Evolutionary conservation across 2,329 filamentous ascomycete genomes (phyloP).

Genomic region (Trichoderma citrinoviride): DNA sequence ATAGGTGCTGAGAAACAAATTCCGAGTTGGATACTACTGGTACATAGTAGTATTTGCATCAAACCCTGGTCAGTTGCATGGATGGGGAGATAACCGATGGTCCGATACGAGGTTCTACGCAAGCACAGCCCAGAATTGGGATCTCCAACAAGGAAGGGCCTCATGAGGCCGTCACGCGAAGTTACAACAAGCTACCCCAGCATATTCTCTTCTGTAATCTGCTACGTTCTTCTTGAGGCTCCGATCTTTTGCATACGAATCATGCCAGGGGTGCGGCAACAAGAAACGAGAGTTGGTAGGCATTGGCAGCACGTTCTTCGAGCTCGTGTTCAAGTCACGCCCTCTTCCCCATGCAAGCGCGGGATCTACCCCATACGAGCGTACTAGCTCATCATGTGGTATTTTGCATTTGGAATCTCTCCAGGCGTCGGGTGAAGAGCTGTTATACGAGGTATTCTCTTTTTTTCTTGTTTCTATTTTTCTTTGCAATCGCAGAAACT

Average conservation of each 20-base stretch:
- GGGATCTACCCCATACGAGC: too few species aligned
- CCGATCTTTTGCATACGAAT: neutral
- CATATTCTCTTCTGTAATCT: neutral
- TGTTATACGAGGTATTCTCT: too few species aligned
- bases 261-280: neutral
- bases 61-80: neutral
- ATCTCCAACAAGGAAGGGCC: neutral
- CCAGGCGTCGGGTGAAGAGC: too few species aligned
- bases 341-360: too few species aligned
- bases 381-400: too few species aligned
- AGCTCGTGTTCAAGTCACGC: too few species aligned
- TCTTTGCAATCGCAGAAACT: too few species aligned
- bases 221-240: neutral
- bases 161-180: neutral
- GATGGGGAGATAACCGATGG: constrained; percentile 12
- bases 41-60: neutral
- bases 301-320: too few species aligned
- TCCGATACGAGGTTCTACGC: neutral
- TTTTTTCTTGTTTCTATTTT: too few species aligned
- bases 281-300: too few species aligned
- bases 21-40: neutral
- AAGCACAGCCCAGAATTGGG: neutral
- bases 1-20: neutral
- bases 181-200: neutral
- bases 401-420: too few species aligned